Base-by-base conservation (phyloP, 495 filamentous ascomycete genomes). In the Beverwykella pulmonaria region DNA sequence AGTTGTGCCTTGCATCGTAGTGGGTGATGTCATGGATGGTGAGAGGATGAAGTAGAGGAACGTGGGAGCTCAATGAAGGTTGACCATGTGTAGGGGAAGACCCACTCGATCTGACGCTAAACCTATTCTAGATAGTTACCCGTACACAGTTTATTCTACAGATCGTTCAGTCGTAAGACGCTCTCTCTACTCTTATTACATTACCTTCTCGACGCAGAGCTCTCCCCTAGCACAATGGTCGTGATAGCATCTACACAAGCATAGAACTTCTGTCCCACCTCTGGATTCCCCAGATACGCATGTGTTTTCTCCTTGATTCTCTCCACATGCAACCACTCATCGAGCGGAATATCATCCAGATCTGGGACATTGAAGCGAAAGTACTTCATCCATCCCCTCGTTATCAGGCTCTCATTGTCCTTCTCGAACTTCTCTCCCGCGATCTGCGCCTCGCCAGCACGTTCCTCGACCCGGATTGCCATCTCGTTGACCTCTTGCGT, bases 351-450 rank as follows among this genome's bases (percentile, higher is more conserved):
- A 23, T 55, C 29, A 1, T 54, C 54, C 54, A 69, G 54, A n/a
- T 57, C 56, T 14, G 58, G 59, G 1, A 64, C 67, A 27, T 69
- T 61, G 61, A 69, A 69, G 4, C 67, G 53, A 46, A 69, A 69
- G 30, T 64, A 69, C 56, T 65, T 64, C 60, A 69, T 44, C 67
- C 67, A 69, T 2, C 60, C 65, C 3, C 34, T 53, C 9, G 53
- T 48, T 20, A 69, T 54, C 4, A 65, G 22, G 14, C 8, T 53
- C 19, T 26, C 44, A 25, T 64, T 55, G 15, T 69, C 67, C 19
- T 1, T 36, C 44, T 65, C 54, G 29, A 64, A 69, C 23, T 65
- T 59, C 8, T 69, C 53, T 25, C 25, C 36, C 15, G 52, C 52
- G 5, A 22, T 53, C 17, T 41, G 12, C 5, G 46, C 67, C 20